Conservation (phyloP, 768 basidiomycete genomes). For the Candolleomyces efflorescens region DNA sequence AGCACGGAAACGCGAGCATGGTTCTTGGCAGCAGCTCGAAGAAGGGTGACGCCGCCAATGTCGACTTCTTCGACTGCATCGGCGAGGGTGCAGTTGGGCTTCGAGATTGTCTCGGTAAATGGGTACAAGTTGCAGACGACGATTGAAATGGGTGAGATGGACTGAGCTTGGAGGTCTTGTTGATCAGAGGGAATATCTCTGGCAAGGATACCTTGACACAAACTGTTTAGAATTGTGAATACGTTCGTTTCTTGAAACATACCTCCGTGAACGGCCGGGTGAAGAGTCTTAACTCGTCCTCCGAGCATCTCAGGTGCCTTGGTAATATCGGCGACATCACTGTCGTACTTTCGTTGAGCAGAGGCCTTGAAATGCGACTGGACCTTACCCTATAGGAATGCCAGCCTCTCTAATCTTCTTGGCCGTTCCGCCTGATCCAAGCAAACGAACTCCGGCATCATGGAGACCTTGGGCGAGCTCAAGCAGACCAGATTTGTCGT, state of each 20-base stretch:
- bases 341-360: constrained; percentile 23
- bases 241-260: constrained; percentile 4
- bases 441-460: constrained; percentile 75
- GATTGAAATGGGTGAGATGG: constrained; percentile 90
- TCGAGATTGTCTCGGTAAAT: constrained; percentile 86
- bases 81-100: constrained; percentile 83
- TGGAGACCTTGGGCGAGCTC: constrained; percentile 86
- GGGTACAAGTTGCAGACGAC: constrained; percentile 99
- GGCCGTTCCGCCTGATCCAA: constrained; percentile 97
- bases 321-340: constrained; percentile 96
- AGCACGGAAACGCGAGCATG: constrained; percentile 89
- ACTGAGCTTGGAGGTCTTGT: constrained; percentile 75
- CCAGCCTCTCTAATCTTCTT: constrained; percentile 96
- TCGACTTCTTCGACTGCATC: constrained; percentile 98
- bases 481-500: constrained; percentile 89
- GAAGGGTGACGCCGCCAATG: constrained; percentile 96
- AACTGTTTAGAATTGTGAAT: constrained; percentile 9
- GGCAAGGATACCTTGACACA: constrained; percentile 78
- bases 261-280: constrained; percentile 98
- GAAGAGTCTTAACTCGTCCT: constrained; percentile 96
- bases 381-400: constrained; percentile 79
- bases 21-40: constrained; percentile 98
- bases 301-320: constrained; percentile 99
- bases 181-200: constrained; percentile 89
- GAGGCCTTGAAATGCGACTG: neutral